phyloP scores from a whole-genome alignment of 1,284 basidiomycete species.

The Tremellales sp. region DNA sequence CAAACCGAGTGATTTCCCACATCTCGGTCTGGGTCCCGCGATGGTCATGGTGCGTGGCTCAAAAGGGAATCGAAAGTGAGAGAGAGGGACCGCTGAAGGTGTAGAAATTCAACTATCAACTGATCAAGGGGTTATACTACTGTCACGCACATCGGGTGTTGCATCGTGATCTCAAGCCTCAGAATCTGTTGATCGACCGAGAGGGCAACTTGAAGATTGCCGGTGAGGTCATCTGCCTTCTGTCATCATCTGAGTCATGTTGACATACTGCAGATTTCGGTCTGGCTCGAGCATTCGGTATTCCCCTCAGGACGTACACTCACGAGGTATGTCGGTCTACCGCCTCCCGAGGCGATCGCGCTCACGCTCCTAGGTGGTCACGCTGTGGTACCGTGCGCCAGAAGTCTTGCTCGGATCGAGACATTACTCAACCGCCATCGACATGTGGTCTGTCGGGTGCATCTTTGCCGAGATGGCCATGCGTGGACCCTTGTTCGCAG shows the following conservation, averaged over 20 bases:
- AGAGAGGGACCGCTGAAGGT: neutral
- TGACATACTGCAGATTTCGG: constrained; percentile 74
- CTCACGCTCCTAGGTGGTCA: constrained; percentile 71
- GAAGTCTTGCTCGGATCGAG: constrained; percentile 94
- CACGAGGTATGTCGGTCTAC: constrained; percentile 71
- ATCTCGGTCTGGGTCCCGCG: constrained; percentile 84
- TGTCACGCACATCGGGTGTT: constrained; percentile 98
- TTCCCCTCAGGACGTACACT: constrained; percentile 95
- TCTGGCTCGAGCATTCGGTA: constrained; percentile 92
- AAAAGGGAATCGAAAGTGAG: neutral
- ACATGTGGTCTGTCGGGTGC: constrained; percentile 98
- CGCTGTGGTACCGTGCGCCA: constrained; percentile 96
- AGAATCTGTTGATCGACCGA: constrained; percentile 92
- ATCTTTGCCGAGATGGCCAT: constrained; percentile 92
- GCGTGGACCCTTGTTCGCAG: constrained; percentile 86
- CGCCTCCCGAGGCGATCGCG: constrained; percentile 69
- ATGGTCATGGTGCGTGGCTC: constrained; percentile 75
- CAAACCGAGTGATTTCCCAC: too few species aligned
- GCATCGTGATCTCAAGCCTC: constrained; percentile 95
- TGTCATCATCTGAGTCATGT: neutral
- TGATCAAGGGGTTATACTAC: constrained; percentile 95
- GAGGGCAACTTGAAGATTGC: constrained; percentile 84
- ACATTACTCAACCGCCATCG: constrained; percentile 97
- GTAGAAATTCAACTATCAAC: constrained; percentile 64
- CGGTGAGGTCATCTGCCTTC: constrained; percentile 43